phyloP scores from a whole-genome alignment of 2,329 filamentous ascomycete species.

The Didymella pinodella region DNA sequence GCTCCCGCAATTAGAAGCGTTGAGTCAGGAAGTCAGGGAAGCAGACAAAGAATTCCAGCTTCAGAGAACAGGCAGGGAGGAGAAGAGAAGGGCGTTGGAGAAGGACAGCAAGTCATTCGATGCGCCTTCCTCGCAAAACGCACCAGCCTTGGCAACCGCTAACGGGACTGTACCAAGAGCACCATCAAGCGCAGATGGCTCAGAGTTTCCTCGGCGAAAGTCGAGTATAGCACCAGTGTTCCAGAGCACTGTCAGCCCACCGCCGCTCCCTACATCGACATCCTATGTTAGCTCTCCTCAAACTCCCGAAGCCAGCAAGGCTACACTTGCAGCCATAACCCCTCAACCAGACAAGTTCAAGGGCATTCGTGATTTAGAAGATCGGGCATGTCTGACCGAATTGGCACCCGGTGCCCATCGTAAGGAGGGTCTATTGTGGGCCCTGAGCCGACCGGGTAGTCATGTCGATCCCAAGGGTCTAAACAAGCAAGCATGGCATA shows the following conservation, averaged over 20 bases:
- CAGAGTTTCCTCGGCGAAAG: slow-evolving; percentile 41
- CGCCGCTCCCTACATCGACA: slow-evolving; percentile 35
- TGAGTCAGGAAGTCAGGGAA: slow-evolving; percentile 87
- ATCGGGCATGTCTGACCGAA: slow-evolving; percentile 56
- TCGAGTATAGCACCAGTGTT: slow-evolving; percentile 45
- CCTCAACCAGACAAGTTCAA: slow-evolving; percentile 73
- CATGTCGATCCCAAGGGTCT: slow-evolving; percentile 94
- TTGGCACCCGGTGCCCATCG: slow-evolving; percentile 70
- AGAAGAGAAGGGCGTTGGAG: slow-evolving; percentile 88
- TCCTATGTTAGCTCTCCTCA: slow-evolving; percentile 38
- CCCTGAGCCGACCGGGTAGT: slow-evolving; percentile 87
- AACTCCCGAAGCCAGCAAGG: slow-evolving; percentile 41
- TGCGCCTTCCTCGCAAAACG: slow-evolving; percentile 39
- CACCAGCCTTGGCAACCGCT: slow-evolving; percentile 32
- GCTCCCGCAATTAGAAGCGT: slow-evolving; percentile 86
- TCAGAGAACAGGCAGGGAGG: slow-evolving; percentile 91
- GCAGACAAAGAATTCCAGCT: slow-evolving; percentile 98
- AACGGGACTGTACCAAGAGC: slow-evolving; percentile 37
- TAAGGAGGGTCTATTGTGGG: slow-evolving; percentile 96
- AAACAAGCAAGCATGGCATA: slow-evolving; percentile 98
- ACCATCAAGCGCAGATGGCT: slow-evolving; percentile 32
- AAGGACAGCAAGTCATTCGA: slow-evolving; percentile 72
- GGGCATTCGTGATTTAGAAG: slow-evolving; percentile 89
- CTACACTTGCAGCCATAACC: slow-evolving; percentile 34
- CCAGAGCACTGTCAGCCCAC: slow-evolving; percentile 46